phyloP scores from a whole-genome alignment of 345 rosid genomes.

The Salix purpurea region DNA sequence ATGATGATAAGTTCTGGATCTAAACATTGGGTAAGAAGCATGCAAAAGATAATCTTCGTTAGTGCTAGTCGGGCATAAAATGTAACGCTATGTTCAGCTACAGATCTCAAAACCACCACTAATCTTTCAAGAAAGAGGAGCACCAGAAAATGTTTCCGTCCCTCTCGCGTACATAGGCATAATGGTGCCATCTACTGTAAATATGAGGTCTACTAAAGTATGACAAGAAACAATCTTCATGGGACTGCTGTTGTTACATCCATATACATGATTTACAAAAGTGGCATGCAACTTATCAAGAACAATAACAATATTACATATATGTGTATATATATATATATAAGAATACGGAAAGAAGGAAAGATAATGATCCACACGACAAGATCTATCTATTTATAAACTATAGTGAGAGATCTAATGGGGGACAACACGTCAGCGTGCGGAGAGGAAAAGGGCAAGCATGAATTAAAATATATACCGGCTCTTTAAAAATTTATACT shows the following conservation, averaged over 20 bases:
- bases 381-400: conserved; percentile 9
- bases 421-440: conserved; percentile 21
- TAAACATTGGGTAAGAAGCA: neutral
- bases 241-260: neutral
- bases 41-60: neutral
- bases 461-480: conserved; percentile 13
- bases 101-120: neutral
- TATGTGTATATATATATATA: no score
- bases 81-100: neutral
- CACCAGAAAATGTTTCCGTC: neutral
- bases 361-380: conserved; percentile 19
- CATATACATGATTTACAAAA: neutral
- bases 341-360: conserved; percentile 5
- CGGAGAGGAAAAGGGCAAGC: conserved; percentile 18
- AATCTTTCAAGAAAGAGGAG: neutral
- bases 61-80: neutral
- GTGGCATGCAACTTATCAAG: conserved; percentile 6
- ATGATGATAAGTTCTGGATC: neutral
- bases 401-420: conserved; percentile 4
- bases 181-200: neutral
- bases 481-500: conserved; percentile 14
- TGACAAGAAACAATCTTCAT: conserved; percentile 3
- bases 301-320: neutral
- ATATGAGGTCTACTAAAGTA: neutral
- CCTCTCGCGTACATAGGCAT: neutral